These are phyloP conservation scores for Ceratocystis smalleyi DNA, from an alignment of 2,329 filamentous ascomycete species.

Conservation along the genomic window DNA sequence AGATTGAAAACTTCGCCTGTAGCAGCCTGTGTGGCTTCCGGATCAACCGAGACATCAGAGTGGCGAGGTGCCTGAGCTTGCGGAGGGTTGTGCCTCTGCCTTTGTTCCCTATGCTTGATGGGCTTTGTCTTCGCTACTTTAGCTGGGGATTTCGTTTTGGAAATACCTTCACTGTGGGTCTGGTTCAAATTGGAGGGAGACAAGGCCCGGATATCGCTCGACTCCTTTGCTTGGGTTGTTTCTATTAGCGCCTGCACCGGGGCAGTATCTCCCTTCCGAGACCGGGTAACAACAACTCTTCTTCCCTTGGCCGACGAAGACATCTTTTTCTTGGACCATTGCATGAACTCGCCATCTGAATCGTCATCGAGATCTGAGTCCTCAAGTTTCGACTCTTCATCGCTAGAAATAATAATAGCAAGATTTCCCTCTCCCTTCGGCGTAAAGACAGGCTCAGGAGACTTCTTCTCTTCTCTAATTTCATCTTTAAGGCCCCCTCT, in stretches of 20 bases:
- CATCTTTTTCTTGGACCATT: not conserved
- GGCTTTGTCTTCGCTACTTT: not conserved
- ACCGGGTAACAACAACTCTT: not conserved
- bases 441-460: not conserved
- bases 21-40: not conserved
- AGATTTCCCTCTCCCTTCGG: not conserved
- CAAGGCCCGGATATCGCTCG: too few relatives aligned
- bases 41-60: not conserved
- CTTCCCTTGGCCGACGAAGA: not conserved
- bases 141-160: not conserved
- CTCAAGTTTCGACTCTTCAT: not conserved
- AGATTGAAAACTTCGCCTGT: not conserved
- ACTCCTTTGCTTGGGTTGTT: not conserved
- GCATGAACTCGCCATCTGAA: constrained; percentile 7
- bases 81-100: not conserved
- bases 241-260: not conserved
- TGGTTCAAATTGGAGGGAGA: not conserved
- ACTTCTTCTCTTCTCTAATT: not conserved
- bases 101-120: not conserved
- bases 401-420: constrained; percentile 9
- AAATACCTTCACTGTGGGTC: not conserved
- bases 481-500: not conserved
- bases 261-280: not conserved
- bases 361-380: not conserved
- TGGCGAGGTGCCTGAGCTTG: not conserved